Evolutionary conservation across 2,329 filamentous ascomycete genomes (phyloP), one percentile per base, ranked within the genome.

Genomic region (Aspergillus fijiensis): DNA sequence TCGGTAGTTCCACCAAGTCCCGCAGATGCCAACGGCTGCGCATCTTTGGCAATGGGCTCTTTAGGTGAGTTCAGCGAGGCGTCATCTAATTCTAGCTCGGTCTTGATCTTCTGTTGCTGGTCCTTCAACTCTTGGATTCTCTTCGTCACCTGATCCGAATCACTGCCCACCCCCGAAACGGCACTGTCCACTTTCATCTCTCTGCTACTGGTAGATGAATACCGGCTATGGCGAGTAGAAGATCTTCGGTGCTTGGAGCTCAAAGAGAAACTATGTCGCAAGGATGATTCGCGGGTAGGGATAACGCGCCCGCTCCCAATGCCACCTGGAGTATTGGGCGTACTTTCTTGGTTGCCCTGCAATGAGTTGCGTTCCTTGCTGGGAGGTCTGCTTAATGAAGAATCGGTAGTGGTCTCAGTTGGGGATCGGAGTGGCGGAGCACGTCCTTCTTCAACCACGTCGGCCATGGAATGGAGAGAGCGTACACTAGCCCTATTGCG

Each of bases 211-310:
- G 69, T 73, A 9, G 72, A 77, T 16, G 72, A 66, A 60, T 74
- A 75, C 54, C 75, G 70, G 60, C 72, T 78, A 52, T 80, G 77
- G 33, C 77, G 76, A 59, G 73, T 85, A 27, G 84, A 79, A 25
- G 84, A 79, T 57, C 81, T 80, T 1, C 83, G 81, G 58, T 85
- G 81, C 73, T 82, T 79, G 49, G 79, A 81, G 21, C 79, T 75
- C 9, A 81, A 81, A 1, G 84, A 80, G 67, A 84, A 72, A 57
- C 72, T 77, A 66, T 79, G 89, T 54, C 84, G 79, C 39, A 90
- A 76, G 42, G 88, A 91, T 1, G 88, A 92, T 58, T 90, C 88
- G 58, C 88, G 83, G 7, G 81, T 74, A 0, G 89, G 89, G 57
- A 92, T 90, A 7, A 81, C 75, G 52, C 83, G 79, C 2, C 82